Conservation (phyloP, 495 filamentous ascomycete genomes). For the Trichoderma erinaceum region DNA sequence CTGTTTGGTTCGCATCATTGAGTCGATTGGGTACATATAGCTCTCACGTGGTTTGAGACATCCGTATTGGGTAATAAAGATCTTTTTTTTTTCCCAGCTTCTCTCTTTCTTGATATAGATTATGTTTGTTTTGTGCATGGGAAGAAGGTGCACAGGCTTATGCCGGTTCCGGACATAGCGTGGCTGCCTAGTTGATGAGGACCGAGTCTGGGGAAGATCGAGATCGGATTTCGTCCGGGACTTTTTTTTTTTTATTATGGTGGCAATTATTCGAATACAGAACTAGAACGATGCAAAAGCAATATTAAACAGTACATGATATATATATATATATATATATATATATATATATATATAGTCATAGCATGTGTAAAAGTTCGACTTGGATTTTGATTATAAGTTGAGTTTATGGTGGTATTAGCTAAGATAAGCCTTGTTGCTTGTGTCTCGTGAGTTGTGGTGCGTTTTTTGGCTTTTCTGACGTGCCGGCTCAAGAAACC, state of each 20-base stretch:
- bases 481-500: not conserved
- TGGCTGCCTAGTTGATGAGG: not conserved
- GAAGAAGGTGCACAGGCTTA: not conserved
- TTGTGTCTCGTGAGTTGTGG: not conserved
- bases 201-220: constrained; percentile 9
- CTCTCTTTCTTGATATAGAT: too few species aligned
- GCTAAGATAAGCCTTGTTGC: not conserved
- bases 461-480: not conserved
- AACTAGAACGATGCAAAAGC: not conserved
- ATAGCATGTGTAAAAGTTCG: too few species aligned
- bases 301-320: not conserved
- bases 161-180: not conserved
- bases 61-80: too few species aligned
- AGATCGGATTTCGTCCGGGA: constrained; percentile 5
- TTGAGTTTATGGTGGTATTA: not conserved
- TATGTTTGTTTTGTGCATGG: not conserved
- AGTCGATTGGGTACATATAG: too few species aligned
- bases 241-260: not conserved
- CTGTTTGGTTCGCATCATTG: too few species aligned
- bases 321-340: too few species aligned
- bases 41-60: too few species aligned
- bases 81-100: too few species aligned
- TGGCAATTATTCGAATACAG: not conserved
- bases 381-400: not conserved
- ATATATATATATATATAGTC: too few species aligned